Base-by-base conservation (phyloP, 1,139 yeast genomes). In the Hansenula sp. region DNA sequence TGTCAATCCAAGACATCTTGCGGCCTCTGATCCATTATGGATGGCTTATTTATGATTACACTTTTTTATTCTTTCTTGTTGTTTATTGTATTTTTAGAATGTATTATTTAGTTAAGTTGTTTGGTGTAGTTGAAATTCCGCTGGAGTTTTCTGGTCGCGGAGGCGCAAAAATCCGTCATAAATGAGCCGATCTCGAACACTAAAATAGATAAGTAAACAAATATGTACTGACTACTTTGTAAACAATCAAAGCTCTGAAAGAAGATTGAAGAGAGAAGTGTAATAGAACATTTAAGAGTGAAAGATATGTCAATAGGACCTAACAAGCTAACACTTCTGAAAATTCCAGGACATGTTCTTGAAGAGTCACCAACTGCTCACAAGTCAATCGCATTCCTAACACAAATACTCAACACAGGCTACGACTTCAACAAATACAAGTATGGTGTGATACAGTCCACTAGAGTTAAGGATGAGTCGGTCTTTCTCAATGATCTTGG, bases 1-100 rank as follows among this genome's bases (percentile, higher is more conserved):
- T 6, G 98, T 92, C 13, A 92, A 90, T 58, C 97, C 98, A 27
- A 78, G 96, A 54, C 88, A 88, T 55, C 69, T 94, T 59, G 97
- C 97, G 13, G 81, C 89, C 45, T 85, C 96, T 17, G 98, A 94
- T 56, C 83, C 90, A 25, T 73, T 88, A 48, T 92, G 96, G 94
- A 89, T 92, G 96, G 95, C 98, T 1, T 92, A 89, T 68, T 75
- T 90, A 35, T 54, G 51, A 52, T 37, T 18, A n/a, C 20, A 24
- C 14, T 17, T 16, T 11, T 24, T 4, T 3, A 6, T 12, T 28
- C 4, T 32, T 32, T 12, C 14, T 16, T 33, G 31, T 38, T 24
- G 36, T 16, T 35, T 27, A 29, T 14, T 21, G 8, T 20, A 19
- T 17, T 20, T 21, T 10, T 21, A 9, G 18, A 6, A 24, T 32